phyloP scores from a whole-genome alignment of 1,284 basidiomycete genomes.

The Leccinum ponderosum region DNA sequence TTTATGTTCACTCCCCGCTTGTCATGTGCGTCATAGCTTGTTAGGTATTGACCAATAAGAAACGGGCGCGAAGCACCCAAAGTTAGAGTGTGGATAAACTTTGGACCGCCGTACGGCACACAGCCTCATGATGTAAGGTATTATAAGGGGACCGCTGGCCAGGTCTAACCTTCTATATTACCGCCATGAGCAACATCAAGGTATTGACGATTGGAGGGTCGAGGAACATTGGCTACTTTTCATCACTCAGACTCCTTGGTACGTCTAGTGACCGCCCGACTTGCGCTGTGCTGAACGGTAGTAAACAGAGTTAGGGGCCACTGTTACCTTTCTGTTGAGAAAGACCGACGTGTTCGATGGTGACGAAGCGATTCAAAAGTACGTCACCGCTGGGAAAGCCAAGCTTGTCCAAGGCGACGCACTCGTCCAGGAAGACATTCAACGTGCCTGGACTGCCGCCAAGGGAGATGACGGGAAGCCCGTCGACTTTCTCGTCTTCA shows the following conservation, averaged over 20 bases:
- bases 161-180: not conserved
- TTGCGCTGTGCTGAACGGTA: not conserved
- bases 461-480: slow-evolving; percentile 16
- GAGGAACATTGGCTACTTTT: slow-evolving; percentile 61
- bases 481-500: slow-evolving; percentile 27
- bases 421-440: slow-evolving; percentile 42
- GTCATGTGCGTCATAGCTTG: not conserved
- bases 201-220: slow-evolving; percentile 59
- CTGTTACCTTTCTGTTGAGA: slow-evolving; percentile 52
- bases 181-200: slow-evolving; percentile 30
- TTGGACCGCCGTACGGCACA: not conserved
- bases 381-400: slow-evolving; percentile 43
- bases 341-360: slow-evolving; percentile 42
- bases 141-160: slow-evolving; percentile 8
- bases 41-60: not conserved
- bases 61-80: not conserved
- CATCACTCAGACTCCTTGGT: slow-evolving; percentile 54
- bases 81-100: not conserved
- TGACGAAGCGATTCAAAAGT: slow-evolving; percentile 43
- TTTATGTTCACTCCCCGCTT: not conserved
- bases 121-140: slow-evolving; percentile 8
- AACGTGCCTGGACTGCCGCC: slow-evolving; percentile 42
- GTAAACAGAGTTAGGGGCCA: slow-evolving; percentile 43
- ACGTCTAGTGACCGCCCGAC: not conserved
- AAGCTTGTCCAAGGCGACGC: slow-evolving; percentile 51